Conservation (phyloP, 2,329 filamentous ascomycete species). For the Endothia cerciana region DNA sequence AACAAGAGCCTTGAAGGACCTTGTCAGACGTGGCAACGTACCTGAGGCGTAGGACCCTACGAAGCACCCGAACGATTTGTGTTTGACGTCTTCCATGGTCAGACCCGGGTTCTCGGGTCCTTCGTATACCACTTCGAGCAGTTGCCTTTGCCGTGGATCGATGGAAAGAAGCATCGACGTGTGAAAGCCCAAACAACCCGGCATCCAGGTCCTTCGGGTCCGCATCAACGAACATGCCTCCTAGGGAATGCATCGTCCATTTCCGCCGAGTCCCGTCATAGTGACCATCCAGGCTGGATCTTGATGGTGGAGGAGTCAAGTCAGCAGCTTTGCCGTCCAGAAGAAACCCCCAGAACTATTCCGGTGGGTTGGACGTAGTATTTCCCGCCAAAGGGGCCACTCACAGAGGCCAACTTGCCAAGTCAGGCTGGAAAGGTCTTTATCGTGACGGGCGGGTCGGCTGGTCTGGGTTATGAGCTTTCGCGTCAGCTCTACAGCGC, state of each 20-base stretch:
- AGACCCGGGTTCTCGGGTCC: constrained; percentile 32
- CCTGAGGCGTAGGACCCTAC: constrained; percentile 31
- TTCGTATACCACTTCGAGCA: constrained; percentile 33
- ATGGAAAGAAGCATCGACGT: constrained; percentile 30
- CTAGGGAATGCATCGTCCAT: constrained; percentile 37
- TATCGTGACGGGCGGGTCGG: constrained; percentile 48
- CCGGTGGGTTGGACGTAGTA: constrained; percentile 30
- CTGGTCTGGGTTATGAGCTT: constrained; percentile 50
- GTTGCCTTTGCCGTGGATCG: constrained; percentile 34
- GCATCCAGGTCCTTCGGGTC: constrained; percentile 42
- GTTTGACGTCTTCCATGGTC: constrained; percentile 12
- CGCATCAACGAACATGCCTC: constrained; percentile 36
- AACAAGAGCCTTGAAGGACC: constrained; percentile 35
- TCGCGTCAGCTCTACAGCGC: constrained; percentile 52
- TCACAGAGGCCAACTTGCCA: constrained; percentile 30
- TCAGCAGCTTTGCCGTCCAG: constrained; percentile 37
- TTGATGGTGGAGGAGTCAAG: constrained; percentile 34
- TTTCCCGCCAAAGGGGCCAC: constrained; percentile 31
- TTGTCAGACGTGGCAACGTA: constrained; percentile 37
- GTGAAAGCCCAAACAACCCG: constrained; percentile 33
- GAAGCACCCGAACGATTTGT: constrained; percentile 17
- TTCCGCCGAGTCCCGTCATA: constrained; percentile 41
- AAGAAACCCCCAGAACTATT: neutral
- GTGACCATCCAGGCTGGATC: constrained; percentile 42
- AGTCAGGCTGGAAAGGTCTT: constrained; percentile 33